These are phyloP conservation scores for Tuber umbilicatum DNA, from an alignment of 495 filamentous ascomycete species.

Conservation along the genomic window DNA sequence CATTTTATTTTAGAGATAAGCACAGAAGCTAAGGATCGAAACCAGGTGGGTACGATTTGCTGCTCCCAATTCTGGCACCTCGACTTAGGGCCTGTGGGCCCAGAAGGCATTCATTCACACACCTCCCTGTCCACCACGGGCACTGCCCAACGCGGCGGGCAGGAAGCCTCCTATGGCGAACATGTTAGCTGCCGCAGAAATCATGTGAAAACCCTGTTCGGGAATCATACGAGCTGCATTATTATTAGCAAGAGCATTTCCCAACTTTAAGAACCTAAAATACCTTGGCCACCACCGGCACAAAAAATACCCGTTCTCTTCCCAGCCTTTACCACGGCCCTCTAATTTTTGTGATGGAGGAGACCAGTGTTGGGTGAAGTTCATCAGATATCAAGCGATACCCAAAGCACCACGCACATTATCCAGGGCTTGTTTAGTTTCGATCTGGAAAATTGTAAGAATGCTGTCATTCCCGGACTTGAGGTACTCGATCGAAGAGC, in stretches of 20 bases:
- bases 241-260: slow-evolving; percentile 3
- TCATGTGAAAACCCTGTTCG: slow-evolving; percentile 32
- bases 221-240: slow-evolving; percentile 25
- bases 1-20: slow-evolving; percentile 4
- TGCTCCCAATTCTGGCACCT: slow-evolving; percentile 19
- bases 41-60: slow-evolving; percentile 15
- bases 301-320: slow-evolving; percentile 78
- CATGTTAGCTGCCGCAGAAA: slow-evolving; percentile 31
- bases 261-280: slow-evolving; percentile 14
- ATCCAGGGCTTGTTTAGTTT: slow-evolving; percentile 67
- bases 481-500: slow-evolving; percentile 57
- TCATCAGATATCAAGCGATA: slow-evolving; percentile 39
- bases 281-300: slow-evolving; percentile 35
- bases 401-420: slow-evolving; percentile 41
- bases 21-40: background rate
- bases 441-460: slow-evolving; percentile 73
- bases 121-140: slow-evolving; percentile 15
- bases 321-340: slow-evolving; percentile 58
- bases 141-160: slow-evolving; percentile 22
- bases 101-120: slow-evolving; percentile 11
- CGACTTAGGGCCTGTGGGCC: slow-evolving; percentile 24
- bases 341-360: slow-evolving; percentile 59
- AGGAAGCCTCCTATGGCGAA: slow-evolving; percentile 22
- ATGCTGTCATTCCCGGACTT: slow-evolving; percentile 66
- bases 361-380: slow-evolving; percentile 59